Evolutionary conservation across 768 basidiomycete genomes (phyloP).

Genomic region (Collybiopsis luxurians): DNA sequence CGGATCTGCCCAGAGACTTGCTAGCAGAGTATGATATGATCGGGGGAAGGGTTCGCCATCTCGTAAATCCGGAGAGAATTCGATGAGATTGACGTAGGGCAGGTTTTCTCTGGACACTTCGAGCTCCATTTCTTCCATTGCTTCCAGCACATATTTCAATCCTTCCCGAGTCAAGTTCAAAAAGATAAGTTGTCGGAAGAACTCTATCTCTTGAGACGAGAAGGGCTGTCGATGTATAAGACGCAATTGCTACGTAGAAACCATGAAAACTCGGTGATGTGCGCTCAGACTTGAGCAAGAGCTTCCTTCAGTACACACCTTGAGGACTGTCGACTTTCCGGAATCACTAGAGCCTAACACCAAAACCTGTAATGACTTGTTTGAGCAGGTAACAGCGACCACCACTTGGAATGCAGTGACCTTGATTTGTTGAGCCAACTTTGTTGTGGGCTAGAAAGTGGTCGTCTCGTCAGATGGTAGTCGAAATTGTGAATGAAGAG

Average conservation of each 20-base stretch:
- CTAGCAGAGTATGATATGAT: slow-evolving; percentile 64
- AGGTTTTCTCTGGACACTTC: slow-evolving; percentile 62
- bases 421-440: slow-evolving; percentile 74
- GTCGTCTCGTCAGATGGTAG: neutral
- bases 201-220: slow-evolving; percentile 77
- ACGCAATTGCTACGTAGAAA: slow-evolving; percentile 84
- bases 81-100: slow-evolving; percentile 58
- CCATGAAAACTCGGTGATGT: slow-evolving; percentile 4
- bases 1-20: slow-evolving; percentile 72
- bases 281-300: neutral
- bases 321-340: slow-evolving; percentile 90
- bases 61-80: slow-evolving; percentile 65
- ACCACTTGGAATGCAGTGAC: too few species aligned
- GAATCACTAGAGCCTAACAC: slow-evolving; percentile 92
- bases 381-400: too few species aligned
- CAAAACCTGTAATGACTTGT: slow-evolving; percentile 76
- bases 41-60: slow-evolving; percentile 81
- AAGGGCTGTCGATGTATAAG: slow-evolving; percentile 90
- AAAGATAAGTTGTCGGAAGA: slow-evolving; percentile 89
- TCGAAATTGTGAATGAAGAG: neutral
- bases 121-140: slow-evolving; percentile 88
- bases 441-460: slow-evolving; percentile 83
- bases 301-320: slow-evolving; percentile 43
- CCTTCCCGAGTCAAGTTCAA: slow-evolving; percentile 82
- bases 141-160: slow-evolving; percentile 76